Evolutionary conservation across 176 grass and related monocot genomes (phyloP).

Genomic region (bread wheat (Triticum aestivum)): DNA sequence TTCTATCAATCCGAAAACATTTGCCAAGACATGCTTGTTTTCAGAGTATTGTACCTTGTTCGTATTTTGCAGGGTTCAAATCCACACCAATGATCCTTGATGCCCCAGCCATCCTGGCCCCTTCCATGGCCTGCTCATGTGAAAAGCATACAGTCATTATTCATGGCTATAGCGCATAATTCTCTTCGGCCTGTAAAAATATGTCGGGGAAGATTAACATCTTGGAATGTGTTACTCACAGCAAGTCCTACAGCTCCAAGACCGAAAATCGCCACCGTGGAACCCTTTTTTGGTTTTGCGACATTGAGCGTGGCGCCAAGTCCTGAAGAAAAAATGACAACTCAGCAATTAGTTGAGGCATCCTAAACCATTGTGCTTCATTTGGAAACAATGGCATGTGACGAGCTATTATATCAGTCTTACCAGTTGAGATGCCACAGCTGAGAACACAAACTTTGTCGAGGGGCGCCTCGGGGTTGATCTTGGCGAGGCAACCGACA

Average conservation of each 20-base stretch:
- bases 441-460: conserved; percentile 88
- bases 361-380: neutral
- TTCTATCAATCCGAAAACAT: neutral
- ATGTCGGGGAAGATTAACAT: neutral
- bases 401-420: neutral
- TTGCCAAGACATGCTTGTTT: neutral
- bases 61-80: conserved; percentile 72
- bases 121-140: conserved; percentile 71
- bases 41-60: conserved; percentile 41
- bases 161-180: neutral
- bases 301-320: conserved; percentile 79
- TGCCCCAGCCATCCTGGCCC: conserved; percentile 65
- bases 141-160: neutral
- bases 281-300: conserved; percentile 66
- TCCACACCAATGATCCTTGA: conserved; percentile 91
- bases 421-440: conserved; percentile 75
- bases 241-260: conserved; percentile 87
- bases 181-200: neutral
- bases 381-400: neutral
- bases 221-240: conserved; percentile 34
- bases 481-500: conserved; percentile 61
- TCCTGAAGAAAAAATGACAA: conserved; percentile 23
- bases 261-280: conserved; percentile 68
- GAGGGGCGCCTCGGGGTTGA: conserved; percentile 60
- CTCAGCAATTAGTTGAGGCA: neutral